phyloP scores from a whole-genome alignment of 169 alveolate genomes.

The Babesia ovata region DNA sequence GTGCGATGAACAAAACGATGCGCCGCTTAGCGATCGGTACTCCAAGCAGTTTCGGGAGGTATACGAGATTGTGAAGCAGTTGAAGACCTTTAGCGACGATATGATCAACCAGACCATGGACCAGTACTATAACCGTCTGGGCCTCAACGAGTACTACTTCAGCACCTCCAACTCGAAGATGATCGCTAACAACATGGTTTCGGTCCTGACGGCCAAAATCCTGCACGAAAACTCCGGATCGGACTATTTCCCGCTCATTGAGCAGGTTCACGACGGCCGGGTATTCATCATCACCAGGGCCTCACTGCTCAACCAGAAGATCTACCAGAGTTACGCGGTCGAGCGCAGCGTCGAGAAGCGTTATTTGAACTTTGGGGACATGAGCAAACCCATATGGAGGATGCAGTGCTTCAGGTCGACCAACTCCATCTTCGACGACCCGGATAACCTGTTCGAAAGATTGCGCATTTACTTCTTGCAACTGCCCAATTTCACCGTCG shows the following conservation, averaged over 20 bases:
- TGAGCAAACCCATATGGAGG: conserved; percentile 73
- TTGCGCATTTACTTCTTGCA: conserved; percentile 80
- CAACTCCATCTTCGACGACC: conserved; percentile 79
- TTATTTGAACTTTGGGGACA: conserved; percentile 71
- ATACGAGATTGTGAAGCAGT: conserved; percentile 38
- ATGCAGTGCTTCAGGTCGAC: conserved; percentile 83
- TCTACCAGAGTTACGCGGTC: conserved; percentile 77
- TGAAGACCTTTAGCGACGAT: conserved; percentile 63
- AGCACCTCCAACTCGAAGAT: conserved; percentile 76
- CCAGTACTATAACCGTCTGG: conserved; percentile 79
- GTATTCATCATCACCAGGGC: conserved; percentile 77
- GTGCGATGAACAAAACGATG: conserved; percentile 5
- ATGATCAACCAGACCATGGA: conserved; percentile 69
- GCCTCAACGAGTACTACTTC: conserved; percentile 81
- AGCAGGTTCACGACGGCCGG: conserved; percentile 70
- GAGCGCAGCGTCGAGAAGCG: conserved; percentile 77
- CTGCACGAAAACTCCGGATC: conserved; percentile 77
- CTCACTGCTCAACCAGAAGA: conserved; percentile 72
- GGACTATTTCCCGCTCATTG: conserved; percentile 80
- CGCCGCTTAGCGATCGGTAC: conserved; percentile 61
- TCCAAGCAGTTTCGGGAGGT: conserved; percentile 57
- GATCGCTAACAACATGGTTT: conserved; percentile 79
- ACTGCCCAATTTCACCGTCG: conserved; percentile 65
- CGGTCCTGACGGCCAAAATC: conserved; percentile 82
- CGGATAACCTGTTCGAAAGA: conserved; percentile 72